Evolutionary conservation across 2,329 filamentous ascomycete species (phyloP).

Genomic region (Parascedosporium putredinis): DNA sequence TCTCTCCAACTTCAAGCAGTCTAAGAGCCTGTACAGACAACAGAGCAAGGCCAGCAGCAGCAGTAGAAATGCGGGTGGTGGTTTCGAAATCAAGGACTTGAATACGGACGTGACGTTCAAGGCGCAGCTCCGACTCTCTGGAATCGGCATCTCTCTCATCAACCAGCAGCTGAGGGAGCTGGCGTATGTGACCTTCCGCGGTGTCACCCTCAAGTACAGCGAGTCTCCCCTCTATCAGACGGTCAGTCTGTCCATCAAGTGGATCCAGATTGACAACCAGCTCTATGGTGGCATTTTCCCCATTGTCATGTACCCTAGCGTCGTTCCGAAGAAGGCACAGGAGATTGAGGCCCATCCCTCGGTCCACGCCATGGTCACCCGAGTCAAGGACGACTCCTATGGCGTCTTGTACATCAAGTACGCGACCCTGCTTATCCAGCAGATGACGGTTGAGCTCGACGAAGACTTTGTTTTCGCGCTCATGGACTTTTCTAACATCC

Average conservation of each 20-base stretch:
- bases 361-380: slow-evolving; percentile 79
- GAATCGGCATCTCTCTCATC: slow-evolving; percentile 85
- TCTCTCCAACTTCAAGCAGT: slow-evolving; percentile 84
- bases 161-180: slow-evolving; percentile 87
- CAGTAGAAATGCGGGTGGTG: slow-evolving; percentile 20
- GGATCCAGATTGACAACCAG: slow-evolving; percentile 98
- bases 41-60: slow-evolving; percentile 7
- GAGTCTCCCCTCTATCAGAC: slow-evolving; percentile 94
- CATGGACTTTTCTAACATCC: slow-evolving; percentile 87
- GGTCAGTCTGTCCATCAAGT: slow-evolving; percentile 82
- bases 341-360: slow-evolving; percentile 96
- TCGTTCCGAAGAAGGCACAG: slow-evolving; percentile 92
- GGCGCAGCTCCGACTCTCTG: slow-evolving; percentile 77
- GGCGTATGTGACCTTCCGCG: slow-evolving; percentile 85
- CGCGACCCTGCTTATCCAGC: slow-evolving; percentile 82
- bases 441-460: slow-evolving; percentile 96
- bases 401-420: slow-evolving; percentile 98
- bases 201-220: slow-evolving; percentile 81
- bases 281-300: slow-evolving; percentile 97
- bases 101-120: slow-evolving; percentile 83
- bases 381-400: slow-evolving; percentile 97
- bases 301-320: slow-evolving; percentile 91
- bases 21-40: slow-evolving; percentile 70
- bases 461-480: slow-evolving; percentile 97
- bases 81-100: slow-evolving; percentile 89